These are phyloP conservation scores for Xylaria flabelliformis DNA, from an alignment of 495 filamentous ascomycete species.

Conservation along the genomic window DNA sequence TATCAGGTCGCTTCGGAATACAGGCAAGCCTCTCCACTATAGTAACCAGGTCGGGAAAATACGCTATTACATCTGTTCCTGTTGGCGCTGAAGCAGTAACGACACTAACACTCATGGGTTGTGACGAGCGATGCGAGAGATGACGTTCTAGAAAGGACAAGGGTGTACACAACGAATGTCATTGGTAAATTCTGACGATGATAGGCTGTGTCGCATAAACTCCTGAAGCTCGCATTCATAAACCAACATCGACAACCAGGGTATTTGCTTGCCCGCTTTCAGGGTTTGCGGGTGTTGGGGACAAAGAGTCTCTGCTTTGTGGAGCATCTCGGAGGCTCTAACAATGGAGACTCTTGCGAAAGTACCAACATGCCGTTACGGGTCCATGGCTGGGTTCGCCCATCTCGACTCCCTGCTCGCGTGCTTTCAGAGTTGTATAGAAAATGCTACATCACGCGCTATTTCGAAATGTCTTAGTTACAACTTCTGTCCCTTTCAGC, in stretches of 20 bases:
- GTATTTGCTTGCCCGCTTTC: neutral
- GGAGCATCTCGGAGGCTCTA: slow-evolving; percentile 6
- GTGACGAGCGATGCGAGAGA: neutral
- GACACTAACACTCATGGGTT: neutral
- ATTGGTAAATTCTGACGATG: neutral
- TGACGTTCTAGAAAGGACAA: slow-evolving; percentile 17
- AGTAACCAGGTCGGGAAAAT: neutral
- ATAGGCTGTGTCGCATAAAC: slow-evolving; percentile 16
- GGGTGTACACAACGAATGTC: neutral
- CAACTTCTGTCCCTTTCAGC: neutral
- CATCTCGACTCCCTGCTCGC: slow-evolving; percentile 5
- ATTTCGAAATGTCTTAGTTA: neutral
- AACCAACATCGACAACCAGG: slow-evolving; percentile 18
- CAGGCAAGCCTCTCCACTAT: neutral
- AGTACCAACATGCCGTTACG: slow-evolving; percentile 6
- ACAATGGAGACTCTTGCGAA: slow-evolving; percentile 7
- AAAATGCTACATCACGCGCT: slow-evolving; percentile 9
- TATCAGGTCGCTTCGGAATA: neutral
- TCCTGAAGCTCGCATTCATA: slow-evolving; percentile 3
- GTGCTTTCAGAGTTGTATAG: slow-evolving; percentile 9
- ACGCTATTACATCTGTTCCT: neutral
- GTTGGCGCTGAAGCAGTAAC: neutral
- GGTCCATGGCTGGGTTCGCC: slow-evolving; percentile 1
- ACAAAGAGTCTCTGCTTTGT: slow-evolving; percentile 10
- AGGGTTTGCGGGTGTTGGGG: neutral